Conservation (phyloP, 495 filamentous ascomycete species). For the Geopyxis carbonaria region DNA sequence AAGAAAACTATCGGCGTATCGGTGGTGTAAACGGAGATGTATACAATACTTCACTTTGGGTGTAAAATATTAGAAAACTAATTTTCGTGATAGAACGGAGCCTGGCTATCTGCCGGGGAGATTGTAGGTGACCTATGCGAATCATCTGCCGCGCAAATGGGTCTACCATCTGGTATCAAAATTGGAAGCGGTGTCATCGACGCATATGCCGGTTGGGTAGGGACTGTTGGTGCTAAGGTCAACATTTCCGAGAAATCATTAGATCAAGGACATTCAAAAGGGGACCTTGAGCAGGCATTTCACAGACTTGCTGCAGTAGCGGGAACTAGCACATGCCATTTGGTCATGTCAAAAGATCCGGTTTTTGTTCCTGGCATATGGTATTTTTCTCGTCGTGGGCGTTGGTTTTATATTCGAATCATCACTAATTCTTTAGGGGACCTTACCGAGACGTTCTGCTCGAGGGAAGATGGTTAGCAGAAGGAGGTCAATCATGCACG, state of each 20-base stretch:
- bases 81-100: slow-evolving; percentile 52
- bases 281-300: slow-evolving; percentile 81
- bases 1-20: slow-evolving; percentile 78
- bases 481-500: slow-evolving; percentile 89
- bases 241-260: slow-evolving; percentile 45
- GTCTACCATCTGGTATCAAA: slow-evolving; percentile 72
- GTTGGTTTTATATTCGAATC: slow-evolving; percentile 45
- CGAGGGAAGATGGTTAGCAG: slow-evolving; percentile 82
- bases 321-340: slow-evolving; percentile 90
- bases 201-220: slow-evolving; percentile 96
- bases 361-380: slow-evolving; percentile 90
- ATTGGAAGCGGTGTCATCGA: slow-evolving; percentile 94
- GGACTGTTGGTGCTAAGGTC: slow-evolving; percentile 92
- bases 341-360: slow-evolving; percentile 81
- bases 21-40: slow-evolving; percentile 89
- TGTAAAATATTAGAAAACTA: background rate
- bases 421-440: background rate
- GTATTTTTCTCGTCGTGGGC: slow-evolving; percentile 62
- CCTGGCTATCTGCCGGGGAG: slow-evolving; percentile 79
- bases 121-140: slow-evolving; percentile 69
- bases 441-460: slow-evolving; percentile 75
- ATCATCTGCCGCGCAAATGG: slow-evolving; percentile 65
- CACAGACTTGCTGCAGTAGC: slow-evolving; percentile 87
- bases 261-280: slow-evolving; percentile 41
- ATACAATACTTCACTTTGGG: no score